Base-by-base conservation (phyloP, 2,329 filamentous ascomycete species). In the Helminthosporium solani region DNA sequence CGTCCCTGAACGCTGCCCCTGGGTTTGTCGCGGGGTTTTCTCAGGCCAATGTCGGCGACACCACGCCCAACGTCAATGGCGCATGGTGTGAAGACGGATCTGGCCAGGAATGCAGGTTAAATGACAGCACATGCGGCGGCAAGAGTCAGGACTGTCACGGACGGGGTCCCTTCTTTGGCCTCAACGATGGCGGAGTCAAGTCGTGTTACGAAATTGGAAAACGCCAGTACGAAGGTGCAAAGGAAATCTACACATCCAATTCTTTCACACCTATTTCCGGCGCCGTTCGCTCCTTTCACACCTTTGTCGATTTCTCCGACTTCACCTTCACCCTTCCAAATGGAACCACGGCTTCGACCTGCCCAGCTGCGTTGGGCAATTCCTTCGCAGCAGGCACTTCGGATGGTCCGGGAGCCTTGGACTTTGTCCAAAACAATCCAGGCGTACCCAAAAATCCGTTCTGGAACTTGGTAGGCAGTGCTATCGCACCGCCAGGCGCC, bases 341-440 rank as follows among this genome's bases (percentile, higher is more conserved):
- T 56, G 87, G 88, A 36, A 83, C 82, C 2, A 72, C 72, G 23
- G 87, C 84, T 6, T 77, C 73, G 40, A 95, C 91, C 0, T 97
- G 92, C 58, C 86, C 90, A 3, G 91, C 91, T 0, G 90, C 90
- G 0, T 74, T 97, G 49, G 92, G 92, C 5, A 95, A 94, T 66
- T 91, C 88, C 0, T 97, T 97, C 65, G 92, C 92, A 0, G 92
- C 88, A 1, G 92, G 92, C 9, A 97, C 92, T 0, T 88, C 89
- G 0, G 92, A 97, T 66, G 90, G 92, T 5, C 91, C 92, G 0
- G 92, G 92, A 0, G 84, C 84, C 0, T 95, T 96, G 61, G 92
- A 97, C 70, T 96, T 97, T 66, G 94, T 88, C 1, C 92, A 97
- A 64, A 91, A 90, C 54, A 81, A 88, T 54, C 85, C 85, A 0